Evolutionary conservation across 2,329 filamentous ascomycete species (phyloP).

Genomic region (Arthrobotrys iridis): DNA sequence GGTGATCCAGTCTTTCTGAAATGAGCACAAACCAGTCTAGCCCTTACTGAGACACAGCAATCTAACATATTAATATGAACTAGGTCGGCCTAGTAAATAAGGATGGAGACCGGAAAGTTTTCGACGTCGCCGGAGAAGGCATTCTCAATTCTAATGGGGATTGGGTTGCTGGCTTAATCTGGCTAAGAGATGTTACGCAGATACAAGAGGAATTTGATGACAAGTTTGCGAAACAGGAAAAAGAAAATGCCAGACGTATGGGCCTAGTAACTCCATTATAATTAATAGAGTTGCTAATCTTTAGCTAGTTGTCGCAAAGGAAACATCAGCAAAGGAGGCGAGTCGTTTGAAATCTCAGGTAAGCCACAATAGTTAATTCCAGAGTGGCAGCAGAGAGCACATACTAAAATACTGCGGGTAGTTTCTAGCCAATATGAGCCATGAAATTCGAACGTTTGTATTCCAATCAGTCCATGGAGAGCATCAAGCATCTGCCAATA

Average conservation of each 20-base stretch:
- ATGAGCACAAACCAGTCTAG: not conserved
- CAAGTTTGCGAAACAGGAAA: conserved; percentile 67
- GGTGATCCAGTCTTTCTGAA: not conserved
- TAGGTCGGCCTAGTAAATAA: conserved; percentile 72
- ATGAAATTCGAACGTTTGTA: conserved; percentile 69
- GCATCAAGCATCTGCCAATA: not conserved
- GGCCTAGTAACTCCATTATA: conserved; percentile 68
- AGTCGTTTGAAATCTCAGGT: conserved; percentile 76
- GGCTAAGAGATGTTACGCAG: conserved; percentile 76
- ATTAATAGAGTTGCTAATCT: not conserved
- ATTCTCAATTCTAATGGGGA: conserved; percentile 74
- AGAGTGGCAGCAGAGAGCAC: not conserved
- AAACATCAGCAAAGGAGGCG: conserved; percentile 80
- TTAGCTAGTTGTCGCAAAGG: conserved; percentile 69
- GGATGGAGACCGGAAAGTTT: conserved; percentile 68
- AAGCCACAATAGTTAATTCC: not conserved
- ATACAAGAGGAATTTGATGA: conserved; percentile 73
- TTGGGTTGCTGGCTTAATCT: conserved; percentile 77
- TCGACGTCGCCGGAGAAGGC: conserved; percentile 74
- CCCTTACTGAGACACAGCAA: not conserved
- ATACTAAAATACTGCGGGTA: conserved; percentile 9
- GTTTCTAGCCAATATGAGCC: conserved; percentile 78
- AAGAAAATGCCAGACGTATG: conserved; percentile 76
- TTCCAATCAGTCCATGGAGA: no score
- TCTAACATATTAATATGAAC: not conserved